phyloP scores from a whole-genome alignment of 139 green algal species.

The Chlamydomonas sphaeroides region DNA sequence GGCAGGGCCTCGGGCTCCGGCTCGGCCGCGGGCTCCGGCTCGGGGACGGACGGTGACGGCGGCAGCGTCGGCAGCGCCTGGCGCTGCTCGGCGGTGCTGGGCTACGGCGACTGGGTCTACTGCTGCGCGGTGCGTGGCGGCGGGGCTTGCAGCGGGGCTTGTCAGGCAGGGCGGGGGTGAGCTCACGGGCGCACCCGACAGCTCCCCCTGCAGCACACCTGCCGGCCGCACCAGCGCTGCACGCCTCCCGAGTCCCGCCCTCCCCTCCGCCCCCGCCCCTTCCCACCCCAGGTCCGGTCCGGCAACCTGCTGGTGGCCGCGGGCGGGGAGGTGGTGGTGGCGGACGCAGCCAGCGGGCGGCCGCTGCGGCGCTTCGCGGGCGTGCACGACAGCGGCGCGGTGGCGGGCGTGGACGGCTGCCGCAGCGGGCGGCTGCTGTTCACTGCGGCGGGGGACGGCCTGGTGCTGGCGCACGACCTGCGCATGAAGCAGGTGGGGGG shows the following conservation, averaged over 20 bases:
- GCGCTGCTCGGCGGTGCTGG: slow-evolving; percentile 46
- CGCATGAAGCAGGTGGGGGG: slow-evolving; percentile 54
- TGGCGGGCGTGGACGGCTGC: slow-evolving; percentile 61
- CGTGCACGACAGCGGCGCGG: slow-evolving; percentile 53
- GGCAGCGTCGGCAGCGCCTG: background rate
- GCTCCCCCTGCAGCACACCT: too few relatives aligned
- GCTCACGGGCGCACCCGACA: too few relatives aligned
- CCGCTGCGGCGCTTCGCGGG: slow-evolving; percentile 38
- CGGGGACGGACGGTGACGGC: background rate
- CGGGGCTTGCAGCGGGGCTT: too few relatives aligned
- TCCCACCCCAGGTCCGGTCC: too few relatives aligned
- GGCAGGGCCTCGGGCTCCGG: background rate
- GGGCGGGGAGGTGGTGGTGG: slow-evolving; percentile 52
- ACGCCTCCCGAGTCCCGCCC: too few relatives aligned
- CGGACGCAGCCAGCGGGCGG: slow-evolving; percentile 46
- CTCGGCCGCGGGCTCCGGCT: background rate
- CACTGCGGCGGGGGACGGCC: slow-evolving; percentile 58
- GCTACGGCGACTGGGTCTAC: slow-evolving; percentile 76
- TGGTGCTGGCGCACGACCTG: slow-evolving; percentile 69
- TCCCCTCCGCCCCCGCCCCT: too few relatives aligned
- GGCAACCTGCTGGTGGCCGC: slow-evolving; percentile 58
- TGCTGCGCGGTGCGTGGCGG: slow-evolving; percentile 50
- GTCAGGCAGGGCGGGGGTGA: too few relatives aligned
- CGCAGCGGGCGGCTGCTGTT: slow-evolving; percentile 66
- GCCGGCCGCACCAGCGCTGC: too few relatives aligned